phyloP scores from a whole-genome alignment of 805 yeast genomes.

The Saturnispora serradocipensis region DNA sequence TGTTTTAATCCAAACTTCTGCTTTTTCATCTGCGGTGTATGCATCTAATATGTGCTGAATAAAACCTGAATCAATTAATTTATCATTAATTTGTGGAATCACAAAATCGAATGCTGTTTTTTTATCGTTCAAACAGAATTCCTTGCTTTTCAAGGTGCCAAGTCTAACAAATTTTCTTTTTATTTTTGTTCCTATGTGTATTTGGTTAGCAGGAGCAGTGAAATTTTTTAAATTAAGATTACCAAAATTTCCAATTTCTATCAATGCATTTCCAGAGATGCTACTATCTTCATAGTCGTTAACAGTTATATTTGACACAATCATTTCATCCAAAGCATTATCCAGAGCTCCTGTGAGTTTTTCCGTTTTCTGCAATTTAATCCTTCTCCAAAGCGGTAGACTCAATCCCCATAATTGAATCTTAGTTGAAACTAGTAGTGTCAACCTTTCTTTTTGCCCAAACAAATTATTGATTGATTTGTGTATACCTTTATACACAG shows the following conservation, averaged over 20 bases:
- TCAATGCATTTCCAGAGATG: conserved; percentile 1
- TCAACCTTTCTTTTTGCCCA: background rate
- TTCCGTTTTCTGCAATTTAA: background rate
- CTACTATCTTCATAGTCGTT: background rate
- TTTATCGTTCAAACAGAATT: background rate
- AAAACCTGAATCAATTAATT: background rate
- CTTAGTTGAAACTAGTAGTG: background rate
- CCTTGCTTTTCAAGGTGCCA: background rate
- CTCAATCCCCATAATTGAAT: background rate
- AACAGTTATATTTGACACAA: background rate
- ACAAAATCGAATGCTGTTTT: background rate
- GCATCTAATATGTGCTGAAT: conserved; percentile 1
- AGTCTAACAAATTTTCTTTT: conserved; percentile 3
- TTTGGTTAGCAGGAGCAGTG: background rate
- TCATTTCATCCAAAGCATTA: background rate
- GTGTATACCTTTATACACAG: background rate
- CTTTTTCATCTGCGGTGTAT: background rate
- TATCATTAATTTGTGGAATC: conserved; percentile 3
- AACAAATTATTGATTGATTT: conserved; percentile 1
- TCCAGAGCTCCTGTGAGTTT: background rate
- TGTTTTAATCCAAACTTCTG: conserved; percentile 3
- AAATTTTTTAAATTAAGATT: conserved; percentile 3
- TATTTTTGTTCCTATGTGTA: conserved; percentile 4
- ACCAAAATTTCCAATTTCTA: background rate
- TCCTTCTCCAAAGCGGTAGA: conserved; percentile 2